These are phyloP conservation scores for Naganishia liquefaciens DNA, from an alignment of 1,284 basidiomycete genomes.

Conservation along the genomic window DNA sequence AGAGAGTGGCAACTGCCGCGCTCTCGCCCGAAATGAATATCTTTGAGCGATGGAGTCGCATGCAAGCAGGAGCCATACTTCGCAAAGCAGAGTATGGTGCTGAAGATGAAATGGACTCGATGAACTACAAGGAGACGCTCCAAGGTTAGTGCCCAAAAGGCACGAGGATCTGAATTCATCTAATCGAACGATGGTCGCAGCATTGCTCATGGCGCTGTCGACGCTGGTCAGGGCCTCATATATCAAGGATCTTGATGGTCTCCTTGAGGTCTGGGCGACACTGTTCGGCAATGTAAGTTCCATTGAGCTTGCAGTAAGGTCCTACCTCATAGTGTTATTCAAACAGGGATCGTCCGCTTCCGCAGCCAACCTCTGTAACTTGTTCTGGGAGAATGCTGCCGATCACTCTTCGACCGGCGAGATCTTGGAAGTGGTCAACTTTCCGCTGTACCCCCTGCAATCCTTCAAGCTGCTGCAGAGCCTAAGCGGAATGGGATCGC, in stretches of 20 bases:
- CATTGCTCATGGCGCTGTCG: conserved; percentile 15
- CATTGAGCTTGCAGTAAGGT: background rate
- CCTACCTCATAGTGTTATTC: background rate
- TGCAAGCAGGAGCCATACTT: conserved; percentile 29
- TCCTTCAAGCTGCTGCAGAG: conserved; percentile 19
- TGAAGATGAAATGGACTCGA: conserved; percentile 16
- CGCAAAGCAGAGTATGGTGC: conserved; percentile 27
- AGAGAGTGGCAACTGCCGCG: conserved; percentile 29
- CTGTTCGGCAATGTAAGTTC: conserved; percentile 13
- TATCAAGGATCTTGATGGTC: conserved; percentile 19
- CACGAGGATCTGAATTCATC: too few relatives aligned
- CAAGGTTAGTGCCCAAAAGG: conserved; percentile 17
- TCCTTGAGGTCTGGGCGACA: conserved; percentile 17
- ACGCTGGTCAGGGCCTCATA: conserved; percentile 19
- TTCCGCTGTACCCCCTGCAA: conserved; percentile 22
- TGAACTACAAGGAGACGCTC: conserved; percentile 33
- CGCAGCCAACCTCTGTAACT: conserved; percentile 15
- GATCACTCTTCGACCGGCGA: conserved; percentile 20
- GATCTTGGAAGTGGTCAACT: conserved; percentile 18
- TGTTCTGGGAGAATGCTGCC: conserved; percentile 26
- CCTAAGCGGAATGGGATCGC: conserved; percentile 18
- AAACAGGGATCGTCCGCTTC: conserved; percentile 13
- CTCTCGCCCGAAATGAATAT: conserved; percentile 23
- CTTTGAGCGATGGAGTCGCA: conserved; percentile 31
- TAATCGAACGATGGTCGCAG: background rate